These are phyloP conservation scores for Ceratocystis cubensis DNA, from an alignment of 2,329 filamentous ascomycete genomes.

Conservation along the genomic window DNA sequence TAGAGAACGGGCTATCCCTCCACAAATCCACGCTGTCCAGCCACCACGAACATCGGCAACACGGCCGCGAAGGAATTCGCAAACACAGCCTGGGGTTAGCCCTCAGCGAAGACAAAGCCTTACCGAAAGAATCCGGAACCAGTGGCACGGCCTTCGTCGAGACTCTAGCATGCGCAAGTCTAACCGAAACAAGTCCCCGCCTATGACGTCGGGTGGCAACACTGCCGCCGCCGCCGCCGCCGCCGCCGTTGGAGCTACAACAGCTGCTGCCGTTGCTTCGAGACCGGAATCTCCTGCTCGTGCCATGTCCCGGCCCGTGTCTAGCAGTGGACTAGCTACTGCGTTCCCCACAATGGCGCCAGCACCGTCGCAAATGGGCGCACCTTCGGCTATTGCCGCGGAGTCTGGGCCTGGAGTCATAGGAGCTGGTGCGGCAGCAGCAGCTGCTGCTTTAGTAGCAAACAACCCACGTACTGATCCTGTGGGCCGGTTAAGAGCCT, in stretches of 20 bases:
- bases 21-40: not conserved
- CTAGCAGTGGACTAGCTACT: slow-evolving; percentile 3
- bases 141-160: slow-evolving; percentile 15
- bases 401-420: slow-evolving; percentile 6
- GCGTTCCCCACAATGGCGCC: not conserved
- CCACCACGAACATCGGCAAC: slow-evolving; percentile 6
- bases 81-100: slow-evolving; percentile 10
- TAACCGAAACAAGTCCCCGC: slow-evolving; percentile 15
- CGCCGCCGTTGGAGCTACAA: not conserved
- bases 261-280: not conserved
- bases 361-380: slow-evolving; percentile 28
- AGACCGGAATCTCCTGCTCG: slow-evolving; percentile 13
- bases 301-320: slow-evolving; percentile 14
- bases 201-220: slow-evolving; percentile 2
- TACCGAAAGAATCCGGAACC: slow-evolving; percentile 15
- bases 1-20: slow-evolving; percentile 4
- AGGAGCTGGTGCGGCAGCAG: slow-evolving; percentile 21
- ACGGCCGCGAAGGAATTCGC: slow-evolving; percentile 15
- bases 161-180: slow-evolving; percentile 16
- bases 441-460: slow-evolving; percentile 22
- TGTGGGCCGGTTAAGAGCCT: slow-evolving; percentile 31
- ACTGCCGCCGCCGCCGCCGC: not conserved
- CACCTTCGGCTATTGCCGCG: slow-evolving; percentile 24
- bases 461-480: slow-evolving; percentile 28
- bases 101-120: slow-evolving; percentile 19